Base-by-base conservation (phyloP, 805 yeast species). In the Yarrowia bubula region DNA sequence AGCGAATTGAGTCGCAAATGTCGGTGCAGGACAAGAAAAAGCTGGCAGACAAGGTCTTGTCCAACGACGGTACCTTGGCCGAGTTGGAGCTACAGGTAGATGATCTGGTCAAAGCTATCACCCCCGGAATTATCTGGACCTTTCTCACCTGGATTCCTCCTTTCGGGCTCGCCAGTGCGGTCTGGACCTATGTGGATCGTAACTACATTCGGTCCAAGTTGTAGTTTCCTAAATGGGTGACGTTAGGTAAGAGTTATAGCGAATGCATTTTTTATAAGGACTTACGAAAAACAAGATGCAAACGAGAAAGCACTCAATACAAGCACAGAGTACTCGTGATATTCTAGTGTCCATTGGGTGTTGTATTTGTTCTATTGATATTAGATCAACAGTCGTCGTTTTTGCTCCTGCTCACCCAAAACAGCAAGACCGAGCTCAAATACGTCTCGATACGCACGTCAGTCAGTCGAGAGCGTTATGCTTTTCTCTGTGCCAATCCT, bases 1-100 rank as follows among this genome's bases (percentile, higher is more conserved):
- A 87, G 66, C 80, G 98, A 65, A 89, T 95, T 33, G 79, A 78
- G 8, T 83, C 90, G 58, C 99, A 95, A 74, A 86, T 92, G 88
- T 73, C 87, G 1, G 81, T 83, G 57, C 82, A 79, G 11, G 84
- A 80, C 48, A 85, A 90, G 68, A 79, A 82, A 18, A 71, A 71
- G 18, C 78, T 80, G 60, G 86, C 96, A 0, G 96, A 91, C 70
- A 75, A 80, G 42, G 84, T 89, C 1, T 75, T 96, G 14, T 84
- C 86, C 31, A 96, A 95, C 70, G 80, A 84, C 66, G 75, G 77
- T 11, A 72, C 79, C 7, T 38, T 82, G 1, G 80, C 79, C 1
- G 77, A 78, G 2, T 75, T 88, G 15, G 75, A 80, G 41, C 74
- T 68, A 0, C 75, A 79, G 65, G 70, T 88, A 0, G 84, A 82